Evolutionary conservation across 208 protist species (phyloP).

Genomic region (Wallacemonas sp.): DNA sequence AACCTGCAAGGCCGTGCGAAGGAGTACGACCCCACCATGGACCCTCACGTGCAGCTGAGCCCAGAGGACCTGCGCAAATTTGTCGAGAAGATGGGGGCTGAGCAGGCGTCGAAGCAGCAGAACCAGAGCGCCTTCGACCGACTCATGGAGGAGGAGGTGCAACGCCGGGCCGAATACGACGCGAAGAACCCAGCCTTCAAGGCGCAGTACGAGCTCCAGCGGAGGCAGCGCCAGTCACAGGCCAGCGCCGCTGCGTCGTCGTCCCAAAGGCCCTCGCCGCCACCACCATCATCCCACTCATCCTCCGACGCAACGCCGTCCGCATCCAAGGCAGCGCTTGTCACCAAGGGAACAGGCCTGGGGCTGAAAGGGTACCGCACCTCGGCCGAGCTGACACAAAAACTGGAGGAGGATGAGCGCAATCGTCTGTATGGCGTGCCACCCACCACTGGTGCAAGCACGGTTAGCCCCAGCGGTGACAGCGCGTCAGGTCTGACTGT

Average conservation of each 20-base stretch:
- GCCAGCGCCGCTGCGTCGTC: background rate
- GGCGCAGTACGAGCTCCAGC: conserved; percentile 65
- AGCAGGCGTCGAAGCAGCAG: conserved; percentile 44
- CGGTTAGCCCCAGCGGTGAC: background rate
- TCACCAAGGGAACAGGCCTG: too few species aligned
- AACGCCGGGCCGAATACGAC: conserved; percentile 80
- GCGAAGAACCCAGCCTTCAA: conserved; percentile 73
- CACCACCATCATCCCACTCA: too few species aligned
- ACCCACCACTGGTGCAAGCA: background rate
- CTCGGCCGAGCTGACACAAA: conserved; percentile 48
- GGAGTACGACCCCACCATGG: conserved; percentile 82
- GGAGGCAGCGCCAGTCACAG: conserved; percentile 29
- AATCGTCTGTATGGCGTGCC: conserved; percentile 33
- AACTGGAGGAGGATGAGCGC: conserved; percentile 51
- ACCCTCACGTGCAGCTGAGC: conserved; percentile 77
- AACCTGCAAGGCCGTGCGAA: conserved; percentile 64
- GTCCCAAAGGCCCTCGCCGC: background rate
- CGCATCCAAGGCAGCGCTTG: too few species aligned
- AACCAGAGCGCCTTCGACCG: conserved; percentile 61
- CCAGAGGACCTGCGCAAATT: conserved; percentile 78
- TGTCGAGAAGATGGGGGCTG: conserved; percentile 65
- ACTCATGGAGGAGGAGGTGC: conserved; percentile 82
- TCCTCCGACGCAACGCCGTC: too few species aligned
- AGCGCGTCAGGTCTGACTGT: background rate
- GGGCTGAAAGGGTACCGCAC: conserved; percentile 35